phyloP scores from a whole-genome alignment of 352 stramenopile genomes.

The Globisporangium sylvaticum region DNA sequence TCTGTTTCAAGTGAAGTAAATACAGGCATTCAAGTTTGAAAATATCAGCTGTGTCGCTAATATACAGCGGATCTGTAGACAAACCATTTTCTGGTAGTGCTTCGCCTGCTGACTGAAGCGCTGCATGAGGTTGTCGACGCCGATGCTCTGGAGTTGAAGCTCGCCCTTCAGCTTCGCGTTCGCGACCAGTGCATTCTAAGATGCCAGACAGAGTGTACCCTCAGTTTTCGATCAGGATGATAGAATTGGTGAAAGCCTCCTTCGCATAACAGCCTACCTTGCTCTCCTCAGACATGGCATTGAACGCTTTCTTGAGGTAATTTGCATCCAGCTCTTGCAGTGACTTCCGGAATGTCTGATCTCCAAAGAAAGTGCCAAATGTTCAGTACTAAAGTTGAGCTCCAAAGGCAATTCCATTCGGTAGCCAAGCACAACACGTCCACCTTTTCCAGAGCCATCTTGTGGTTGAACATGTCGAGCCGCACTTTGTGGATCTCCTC shows the following conservation, averaged over 20 bases:
- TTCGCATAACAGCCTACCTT: conserved; percentile 24
- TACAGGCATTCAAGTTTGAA: too few relatives aligned
- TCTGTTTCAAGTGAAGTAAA: conserved; percentile 23
- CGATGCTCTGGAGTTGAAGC: conserved; percentile 70
- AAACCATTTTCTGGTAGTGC: conserved; percentile 71
- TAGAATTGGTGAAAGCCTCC: not conserved
- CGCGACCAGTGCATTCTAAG: conserved; percentile 65
- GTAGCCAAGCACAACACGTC: not conserved
- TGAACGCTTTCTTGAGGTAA: conserved; percentile 79
- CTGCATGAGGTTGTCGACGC: conserved; percentile 79
- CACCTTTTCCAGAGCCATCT: conserved; percentile 80
- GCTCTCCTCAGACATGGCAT: conserved; percentile 80
- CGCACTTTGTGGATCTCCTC: conserved; percentile 77
- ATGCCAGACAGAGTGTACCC: too few relatives aligned
- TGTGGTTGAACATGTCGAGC: conserved; percentile 84
- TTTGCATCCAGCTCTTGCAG: conserved; percentile 74
- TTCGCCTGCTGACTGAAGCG: conserved; percentile 63
- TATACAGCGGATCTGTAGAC: not conserved
- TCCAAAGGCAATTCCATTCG: not conserved
- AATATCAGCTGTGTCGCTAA: not conserved
- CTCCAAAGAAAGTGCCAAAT: not conserved
- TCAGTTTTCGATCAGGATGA: not conserved
- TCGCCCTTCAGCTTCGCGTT: conserved; percentile 83
- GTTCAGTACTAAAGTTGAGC: not conserved
- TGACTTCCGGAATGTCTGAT: conserved; percentile 65